phyloP scores from a whole-genome alignment of 176 grass and related monocot genomes.

The Bolboschoenus planiculmis region DNA sequence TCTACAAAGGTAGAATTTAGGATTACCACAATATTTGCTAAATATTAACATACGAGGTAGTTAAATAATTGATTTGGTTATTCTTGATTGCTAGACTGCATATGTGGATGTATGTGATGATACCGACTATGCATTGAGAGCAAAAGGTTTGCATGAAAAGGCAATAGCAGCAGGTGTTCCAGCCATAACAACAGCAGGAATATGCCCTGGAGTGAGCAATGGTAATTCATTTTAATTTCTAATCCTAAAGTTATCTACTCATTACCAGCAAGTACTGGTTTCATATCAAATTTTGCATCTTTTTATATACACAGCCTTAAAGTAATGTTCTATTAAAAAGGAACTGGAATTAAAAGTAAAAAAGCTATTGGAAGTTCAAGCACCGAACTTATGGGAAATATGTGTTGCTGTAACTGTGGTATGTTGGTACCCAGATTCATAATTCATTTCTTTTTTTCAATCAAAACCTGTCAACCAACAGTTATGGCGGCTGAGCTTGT shows the following conservation, averaged over 20 bases:
- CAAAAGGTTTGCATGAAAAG: constrained; percentile 60
- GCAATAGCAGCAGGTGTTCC: constrained; percentile 64
- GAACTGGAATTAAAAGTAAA: not conserved
- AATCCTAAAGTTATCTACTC: not conserved
- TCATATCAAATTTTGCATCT: not conserved
- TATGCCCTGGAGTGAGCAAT: constrained; percentile 96
- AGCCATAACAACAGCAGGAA: constrained; percentile 82
- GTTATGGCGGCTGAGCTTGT: constrained; percentile 89
- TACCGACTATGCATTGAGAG: constrained; percentile 59
- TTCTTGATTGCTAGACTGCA: constrained; percentile 46
- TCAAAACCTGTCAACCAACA: constrained; percentile 16
- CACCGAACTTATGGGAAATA: not conserved
- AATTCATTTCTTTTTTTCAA: not conserved
- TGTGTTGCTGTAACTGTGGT: not conserved
- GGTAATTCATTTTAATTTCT: constrained; percentile 23
- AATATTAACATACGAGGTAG: not conserved
- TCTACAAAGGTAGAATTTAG: constrained; percentile 52
- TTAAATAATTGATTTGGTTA: not conserved
- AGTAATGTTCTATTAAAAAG: not conserved
- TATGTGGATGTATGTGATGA: constrained; percentile 85
- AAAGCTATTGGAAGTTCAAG: not conserved
- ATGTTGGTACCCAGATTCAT: not conserved
- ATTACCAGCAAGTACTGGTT: not conserved
- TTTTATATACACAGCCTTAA: not conserved
- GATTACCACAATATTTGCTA: not conserved